These are phyloP conservation scores for Globisporangium parvum DNA, from an alignment of 352 stramenopile genomes.

Conservation along the genomic window DNA sequence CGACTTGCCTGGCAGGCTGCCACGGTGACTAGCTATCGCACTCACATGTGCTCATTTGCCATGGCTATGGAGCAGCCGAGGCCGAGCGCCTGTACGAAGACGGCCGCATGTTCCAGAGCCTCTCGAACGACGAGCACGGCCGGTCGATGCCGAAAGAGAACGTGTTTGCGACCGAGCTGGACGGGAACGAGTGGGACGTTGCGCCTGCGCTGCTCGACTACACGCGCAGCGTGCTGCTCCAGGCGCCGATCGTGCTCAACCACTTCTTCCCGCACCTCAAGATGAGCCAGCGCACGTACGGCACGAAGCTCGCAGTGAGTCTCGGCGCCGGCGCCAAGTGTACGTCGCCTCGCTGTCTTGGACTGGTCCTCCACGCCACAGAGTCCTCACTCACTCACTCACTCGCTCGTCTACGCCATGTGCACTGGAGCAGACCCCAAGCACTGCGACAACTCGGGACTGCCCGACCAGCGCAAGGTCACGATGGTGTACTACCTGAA, in stretches of 20 bases:
- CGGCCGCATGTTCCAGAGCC: slow-evolving; percentile 46
- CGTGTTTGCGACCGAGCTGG: slow-evolving; percentile 43
- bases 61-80: slow-evolving; percentile 15
- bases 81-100: slow-evolving; percentile 37
- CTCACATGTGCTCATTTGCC: not conserved
- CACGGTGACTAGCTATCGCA: not conserved
- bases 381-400: not conserved
- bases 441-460: slow-evolving; percentile 43
- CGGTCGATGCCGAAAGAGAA: slow-evolving; percentile 34
- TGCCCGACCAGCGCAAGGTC: slow-evolving; percentile 51
- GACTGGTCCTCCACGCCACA: not conserved
- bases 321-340: slow-evolving; percentile 42
- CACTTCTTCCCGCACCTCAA: slow-evolving; percentile 41
- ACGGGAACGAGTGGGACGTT: slow-evolving; percentile 43
- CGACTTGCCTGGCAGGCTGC: not conserved
- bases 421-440: slow-evolving; percentile 29
- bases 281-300: slow-evolving; percentile 36
- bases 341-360: slow-evolving; percentile 10
- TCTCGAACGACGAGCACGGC: slow-evolving; percentile 37
- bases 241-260: slow-evolving; percentile 39
- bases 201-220: slow-evolving; percentile 44
- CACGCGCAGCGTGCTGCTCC: slow-evolving; percentile 42
- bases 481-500: slow-evolving; percentile 80
- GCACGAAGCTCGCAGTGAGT: slow-evolving; percentile 45
- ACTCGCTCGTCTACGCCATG: not conserved